Conservation (phyloP, 2,329 filamentous ascomycete genomes). For the Colletotrichum orchidophilum region DNA sequence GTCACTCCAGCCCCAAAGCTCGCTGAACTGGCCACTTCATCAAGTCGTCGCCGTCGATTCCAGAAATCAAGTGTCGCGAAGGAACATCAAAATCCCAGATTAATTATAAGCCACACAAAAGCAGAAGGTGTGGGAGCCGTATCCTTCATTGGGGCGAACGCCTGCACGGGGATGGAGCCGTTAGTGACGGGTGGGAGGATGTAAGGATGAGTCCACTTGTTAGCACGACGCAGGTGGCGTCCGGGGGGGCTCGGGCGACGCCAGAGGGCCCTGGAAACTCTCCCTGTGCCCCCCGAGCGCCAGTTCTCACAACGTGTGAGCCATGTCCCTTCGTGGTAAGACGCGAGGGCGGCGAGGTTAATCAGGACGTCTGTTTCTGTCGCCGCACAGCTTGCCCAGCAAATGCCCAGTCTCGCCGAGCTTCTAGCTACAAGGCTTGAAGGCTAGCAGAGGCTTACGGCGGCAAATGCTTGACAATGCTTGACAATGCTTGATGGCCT, state of each 20-base stretch:
- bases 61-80: neutral
- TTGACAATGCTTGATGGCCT: neutral
- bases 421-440: neutral
- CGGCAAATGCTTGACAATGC: slow-evolving; percentile 12
- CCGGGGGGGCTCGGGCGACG: slow-evolving; percentile 5
- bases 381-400: slow-evolving; percentile 4
- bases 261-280: neutral
- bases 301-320: neutral
- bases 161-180: slow-evolving; percentile 24
- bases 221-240: slow-evolving; percentile 10
- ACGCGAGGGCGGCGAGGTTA: neutral
- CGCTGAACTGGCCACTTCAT: neutral
- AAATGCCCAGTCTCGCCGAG: slow-evolving; percentile 1
- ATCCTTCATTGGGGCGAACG: slow-evolving; percentile 20
- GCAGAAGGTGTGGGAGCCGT: neutral
- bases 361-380: slow-evolving; percentile 7
- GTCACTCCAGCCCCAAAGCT: neutral
- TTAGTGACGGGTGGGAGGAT: slow-evolving; percentile 5
- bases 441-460: neutral
- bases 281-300: neutral
- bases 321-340: neutral
- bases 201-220: neutral
- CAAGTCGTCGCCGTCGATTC: neutral
- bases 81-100: neutral
- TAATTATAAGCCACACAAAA: neutral